Evolutionary conservation across 305 asterid genomes (phyloP), one percentile per base, ranked within the genome.

Genomic region (Fraxinus baroniana): DNA sequence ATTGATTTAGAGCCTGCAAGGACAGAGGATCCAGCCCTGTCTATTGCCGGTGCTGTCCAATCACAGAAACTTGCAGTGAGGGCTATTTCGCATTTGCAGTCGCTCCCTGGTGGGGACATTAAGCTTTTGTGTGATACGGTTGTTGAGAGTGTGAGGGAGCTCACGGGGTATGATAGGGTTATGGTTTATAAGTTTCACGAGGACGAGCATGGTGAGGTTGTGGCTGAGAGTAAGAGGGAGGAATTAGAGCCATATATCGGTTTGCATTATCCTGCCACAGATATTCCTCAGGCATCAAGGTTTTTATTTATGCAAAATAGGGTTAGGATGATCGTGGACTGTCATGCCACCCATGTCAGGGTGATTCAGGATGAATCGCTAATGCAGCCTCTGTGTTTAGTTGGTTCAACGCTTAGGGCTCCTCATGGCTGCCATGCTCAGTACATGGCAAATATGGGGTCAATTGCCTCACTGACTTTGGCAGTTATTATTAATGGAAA

Each of bases 381-480:
- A 32, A 84, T 90, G 93, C 98, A 95, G 84, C 95, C 98, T 62
- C 81, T 94, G 82, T 93, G 97, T 87, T 85, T 95, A 81, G 98
- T 95, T 33, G 97, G 98, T 36, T 95, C 99, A 1, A 94, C 99
- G 2, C 95, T 95, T 12, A 85, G 97, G 86, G 95, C 99, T 6
- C 98, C 99, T 46, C 98, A 94, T 78, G 97, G 93, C 55, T 95
- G 97, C 90, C 99, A 95, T 2, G 92, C 97, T 5, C 98, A 91
- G 80, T 95, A 95, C 89, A 95, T 95, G 99, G 95, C 92, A 5
- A 95, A 95, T 76, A 95, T 95, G 99, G 97, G 99, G 41, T 91
- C 98, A 32, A 95, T 88, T 62, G 98, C 98, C 15, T 93, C 98
- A 0, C 79, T 95, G 85, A 88, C 93, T 1, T 82, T 95, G 86